Evolutionary conservation across 2,329 filamentous ascomycete genomes (phyloP), one percentile per base, ranked within the genome.

Genomic region (Penicillium sumatraense): DNA sequence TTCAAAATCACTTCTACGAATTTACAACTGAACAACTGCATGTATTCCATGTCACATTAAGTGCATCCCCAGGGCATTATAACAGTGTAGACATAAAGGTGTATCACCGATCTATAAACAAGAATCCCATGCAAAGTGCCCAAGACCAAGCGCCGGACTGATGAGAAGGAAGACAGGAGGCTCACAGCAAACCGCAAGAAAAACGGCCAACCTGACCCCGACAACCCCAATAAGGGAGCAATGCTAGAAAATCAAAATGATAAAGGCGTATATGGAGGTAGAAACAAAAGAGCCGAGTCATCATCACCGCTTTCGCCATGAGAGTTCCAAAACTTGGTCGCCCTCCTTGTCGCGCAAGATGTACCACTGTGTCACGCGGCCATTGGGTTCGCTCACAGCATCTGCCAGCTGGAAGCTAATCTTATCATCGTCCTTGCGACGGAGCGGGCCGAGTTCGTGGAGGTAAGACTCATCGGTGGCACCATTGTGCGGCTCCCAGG

Each of bases 321-420:
- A 64, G 51, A 77, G 63, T 51, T 77, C 75, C 23, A 77, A 48
- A 11, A 78, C 65, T 53, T 79, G 74, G 31, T 76, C 77, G 6
- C 68, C 66, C 9, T 70, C 58, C 38, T 72, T 68, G 18, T 79
- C 76, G 26, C 75, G 73, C 59, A 78, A 75, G 7, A 86, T 72
- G 55, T 86, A 86, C 45, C 83, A 73, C 66, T 87, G 84, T n/a
- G 78, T 77, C 7, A 86, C 72, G 41, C 72, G 72, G 23, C 54
- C 59, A 5, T 77, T 76, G 3, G 68, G 70, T 27, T 78, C 73
- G 9, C 75, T 59, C 35, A 78, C 73, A 1, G 78, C 77, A 33
- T 82, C 80, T 14, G 73, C 68, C 5, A 87, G 68, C 10, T 68
- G 66, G 55, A 81, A 85, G 50, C 78, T 83, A 69, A 81, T 77